phyloP scores from a whole-genome alignment of 345 rosid species.

The Gossypium rotundifolium region DNA sequence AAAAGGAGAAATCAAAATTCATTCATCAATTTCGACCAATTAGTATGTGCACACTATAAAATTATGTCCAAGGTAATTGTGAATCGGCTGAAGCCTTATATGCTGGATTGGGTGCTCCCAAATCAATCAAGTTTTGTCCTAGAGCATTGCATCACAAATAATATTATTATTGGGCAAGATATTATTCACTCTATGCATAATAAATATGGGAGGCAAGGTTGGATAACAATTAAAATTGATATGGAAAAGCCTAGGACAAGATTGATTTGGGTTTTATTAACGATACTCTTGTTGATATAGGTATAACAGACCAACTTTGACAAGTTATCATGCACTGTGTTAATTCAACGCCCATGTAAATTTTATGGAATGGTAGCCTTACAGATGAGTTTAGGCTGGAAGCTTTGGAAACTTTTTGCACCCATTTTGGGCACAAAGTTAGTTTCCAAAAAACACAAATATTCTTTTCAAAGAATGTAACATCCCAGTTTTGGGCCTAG shows the following conservation, averaged over 20 bases:
- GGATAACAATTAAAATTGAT: not conserved
- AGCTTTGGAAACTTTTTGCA: too few relatives aligned
- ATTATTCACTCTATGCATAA: not conserved
- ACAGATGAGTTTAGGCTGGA: too few relatives aligned
- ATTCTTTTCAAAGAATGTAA: too few relatives aligned
- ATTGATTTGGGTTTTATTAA: not conserved
- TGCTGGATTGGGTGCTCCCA: not conserved
- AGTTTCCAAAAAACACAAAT: too few relatives aligned
- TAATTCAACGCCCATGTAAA: accelerated
- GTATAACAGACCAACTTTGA: not conserved
- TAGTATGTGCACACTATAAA: not conserved
- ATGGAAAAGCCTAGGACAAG: not conserved
- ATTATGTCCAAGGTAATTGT: not conserved
- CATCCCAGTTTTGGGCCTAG: too few relatives aligned
- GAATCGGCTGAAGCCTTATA: not conserved
- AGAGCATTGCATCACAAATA: too few relatives aligned
- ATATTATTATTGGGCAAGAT: not conserved
- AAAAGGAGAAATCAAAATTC: too few relatives aligned
- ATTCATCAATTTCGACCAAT: not conserved
- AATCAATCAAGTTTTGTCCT: too few relatives aligned
- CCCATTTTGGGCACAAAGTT: too few relatives aligned
- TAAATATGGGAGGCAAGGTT: too few relatives aligned
- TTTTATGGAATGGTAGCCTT: not conserved
- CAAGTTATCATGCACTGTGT: not conserved
- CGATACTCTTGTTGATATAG: not conserved